Evolutionary conservation across 768 basidiomycete species (phyloP), one percentile per base, ranked within the genome.

Genomic region (Lactifluus echinatus): DNA sequence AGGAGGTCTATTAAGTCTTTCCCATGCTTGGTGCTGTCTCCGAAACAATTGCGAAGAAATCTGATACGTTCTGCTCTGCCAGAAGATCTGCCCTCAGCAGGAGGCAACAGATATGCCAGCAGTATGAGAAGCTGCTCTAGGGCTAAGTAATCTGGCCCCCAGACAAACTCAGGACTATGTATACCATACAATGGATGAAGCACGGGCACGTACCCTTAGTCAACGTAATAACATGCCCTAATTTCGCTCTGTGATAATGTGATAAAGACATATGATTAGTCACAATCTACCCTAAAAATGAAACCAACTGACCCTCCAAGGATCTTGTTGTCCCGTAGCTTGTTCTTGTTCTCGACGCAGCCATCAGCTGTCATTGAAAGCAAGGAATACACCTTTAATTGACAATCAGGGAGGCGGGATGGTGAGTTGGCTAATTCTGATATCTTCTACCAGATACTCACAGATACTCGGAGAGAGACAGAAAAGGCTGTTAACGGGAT

Each of bases 41-140:
- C 36, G 17, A 63, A 59, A 48, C 62, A 63, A 19, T 62, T 56
- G 12, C 50, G 48, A 43, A 63, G 47, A 50, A 62, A 63, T 24
- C 23, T 11, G 10, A 50, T 34, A 29, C 63, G 63, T 21, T 50
- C 42, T 21, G 53, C 50, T 26, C 49, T 56, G 26, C 60, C 60
- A 15, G 19, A 23, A 10, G 24, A 28, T 10, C 31, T 55, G 23
- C 50, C 50, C 33, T 48, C 47, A n/a, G 53, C 44, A 8, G 46
- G 46, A 15, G 63, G 63, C 19, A 63, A 36, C 26, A 63, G 50
- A 28, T 57, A 53, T 6, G 60, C 63, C 36, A 63, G 40, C 14
- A 63, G 51, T 33, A 53, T 51, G 19, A 63, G 49, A 40, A 63
- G 53, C 31, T 62, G 54, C 34, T 63, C 63, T 31, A 63, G 42